Percentiles rank a stretch among this genome's conserved stretches.
These are phyloP conservation scores for Saussurea involucrata DNA, from an alignment of 129 eudicot genomes.

Conservation along the genomic window DNA sequence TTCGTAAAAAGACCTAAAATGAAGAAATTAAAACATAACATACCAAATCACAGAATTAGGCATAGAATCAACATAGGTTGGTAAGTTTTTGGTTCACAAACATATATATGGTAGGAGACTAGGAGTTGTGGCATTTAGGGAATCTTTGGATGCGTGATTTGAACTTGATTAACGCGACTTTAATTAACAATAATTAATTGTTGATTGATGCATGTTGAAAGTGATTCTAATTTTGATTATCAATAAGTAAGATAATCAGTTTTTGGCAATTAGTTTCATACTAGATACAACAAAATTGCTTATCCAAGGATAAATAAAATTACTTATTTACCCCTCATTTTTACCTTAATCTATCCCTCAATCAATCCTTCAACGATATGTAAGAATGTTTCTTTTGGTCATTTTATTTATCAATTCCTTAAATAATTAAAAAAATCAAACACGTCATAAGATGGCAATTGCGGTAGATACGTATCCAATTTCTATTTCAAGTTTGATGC, in stretches of 20 bases:
- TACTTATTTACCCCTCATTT: not conserved
- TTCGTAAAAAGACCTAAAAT: not conserved
- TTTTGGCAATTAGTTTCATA: not conserved
- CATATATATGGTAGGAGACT: too few relatives aligned
- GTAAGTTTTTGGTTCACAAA: too few relatives aligned
- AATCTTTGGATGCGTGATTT: not conserved
- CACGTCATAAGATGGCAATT: too few relatives aligned
- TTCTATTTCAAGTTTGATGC: too few relatives aligned
- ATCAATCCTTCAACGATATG: not conserved
- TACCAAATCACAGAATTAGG: not conserved
- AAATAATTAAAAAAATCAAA: not conserved
- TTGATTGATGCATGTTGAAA: not conserved
- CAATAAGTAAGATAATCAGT: not conserved
- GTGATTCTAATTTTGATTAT: not conserved
- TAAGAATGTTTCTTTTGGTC: not conserved
- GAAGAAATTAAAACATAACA: too few relatives aligned
- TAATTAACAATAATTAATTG: not conserved
- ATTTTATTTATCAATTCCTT: not conserved
- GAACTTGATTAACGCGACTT: not conserved
- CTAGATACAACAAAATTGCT: too few relatives aligned
- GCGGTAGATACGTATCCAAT: too few relatives aligned
- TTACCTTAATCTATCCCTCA: not conserved
- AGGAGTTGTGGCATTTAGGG: not conserved
- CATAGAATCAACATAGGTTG: not conserved
- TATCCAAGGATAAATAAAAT: not conserved